Evolutionary conservation across 2,329 filamentous ascomycete genomes (phyloP), one percentile per base, ranked within the genome.

Genomic region (Colletotrichum brevisporum): DNA sequence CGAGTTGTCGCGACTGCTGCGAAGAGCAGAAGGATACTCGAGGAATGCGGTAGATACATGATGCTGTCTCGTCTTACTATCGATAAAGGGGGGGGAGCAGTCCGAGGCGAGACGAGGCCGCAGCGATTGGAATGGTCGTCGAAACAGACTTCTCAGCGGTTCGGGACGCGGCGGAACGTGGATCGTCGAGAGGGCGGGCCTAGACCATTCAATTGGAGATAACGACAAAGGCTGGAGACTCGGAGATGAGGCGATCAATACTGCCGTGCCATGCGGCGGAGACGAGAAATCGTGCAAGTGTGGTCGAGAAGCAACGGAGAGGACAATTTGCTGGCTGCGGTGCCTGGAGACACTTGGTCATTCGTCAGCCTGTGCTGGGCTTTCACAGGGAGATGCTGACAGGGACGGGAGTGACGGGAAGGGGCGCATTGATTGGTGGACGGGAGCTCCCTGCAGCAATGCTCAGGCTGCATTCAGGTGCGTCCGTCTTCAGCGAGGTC

Each of bases 1-100:
- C 75, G 24, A 47, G 75, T 63, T 57, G 71, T 51, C 47, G 77
- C 75, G 9, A 75, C 72, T 27, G 80, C 77, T 57, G 78, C 78
- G 45, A 83, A 74, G 54, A 83, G 73, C 27, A 81, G 73, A 52
- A 83, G 73, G 41, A 83, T 60, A 16, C 27, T 71, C 58, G 64
- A 66, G 18, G 74, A 56, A 21, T 24, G 63, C 60, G 51, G 72
- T 6, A 69, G 70, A 72, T 71, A 74, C 75, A 78, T 78, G 51
- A n/a, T 69, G 41, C 16, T 61, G 66, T 60, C 45, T 57, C 50
- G 55, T 41, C 36, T 39, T 41, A 48, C 27, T 59, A 51, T 54
- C 39, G 55, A 53, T 53, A 41, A 36, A 4, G 15, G 45, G 27
- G 48, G 41, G 24, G 41, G 43, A 24, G 31, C 31, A 36, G 10